A percentile compares a stretch with the other conserved stretches of the same genome.
Conservation (phyloP, 768 basidiomycete species). For the Suillus placidus region DNA sequence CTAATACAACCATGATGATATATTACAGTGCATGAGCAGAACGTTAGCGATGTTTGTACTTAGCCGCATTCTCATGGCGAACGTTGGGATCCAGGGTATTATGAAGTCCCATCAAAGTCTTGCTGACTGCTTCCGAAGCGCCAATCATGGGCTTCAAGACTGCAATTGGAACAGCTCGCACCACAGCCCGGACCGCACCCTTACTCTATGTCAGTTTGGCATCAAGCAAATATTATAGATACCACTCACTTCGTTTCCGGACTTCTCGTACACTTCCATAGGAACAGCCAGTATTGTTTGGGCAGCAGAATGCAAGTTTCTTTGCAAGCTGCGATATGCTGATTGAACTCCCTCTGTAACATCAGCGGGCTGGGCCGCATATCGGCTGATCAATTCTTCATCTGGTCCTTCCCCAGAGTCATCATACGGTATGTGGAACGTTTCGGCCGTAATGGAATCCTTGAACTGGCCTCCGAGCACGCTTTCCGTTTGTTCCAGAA, state of each 20-base stretch:
- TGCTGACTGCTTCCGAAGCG: slow-evolving; percentile 93
- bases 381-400: slow-evolving; percentile 77
- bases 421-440: slow-evolving; percentile 50
- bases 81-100: slow-evolving; percentile 90
- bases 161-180: slow-evolving; percentile 96
- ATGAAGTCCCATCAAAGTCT: slow-evolving; percentile 90
- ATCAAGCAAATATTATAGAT: neutral
- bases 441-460: slow-evolving; percentile 65
- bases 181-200: slow-evolving; percentile 92
- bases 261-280: slow-evolving; percentile 97
- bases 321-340: slow-evolving; percentile 87
- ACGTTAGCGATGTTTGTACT: slow-evolving; percentile 82
- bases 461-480: slow-evolving; percentile 83
- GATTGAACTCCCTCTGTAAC: slow-evolving; percentile 86
- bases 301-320: slow-evolving; percentile 89
- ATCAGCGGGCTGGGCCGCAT: slow-evolving; percentile 87
- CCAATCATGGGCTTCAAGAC: slow-evolving; percentile 99
- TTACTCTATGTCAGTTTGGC: slow-evolving; percentile 32
- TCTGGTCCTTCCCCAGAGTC: slow-evolving; percentile 38
- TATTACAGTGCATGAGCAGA: slow-evolving; percentile 25
- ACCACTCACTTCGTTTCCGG: slow-evolving; percentile 78
- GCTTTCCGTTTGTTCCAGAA: slow-evolving; percentile 91
- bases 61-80: slow-evolving; percentile 83
- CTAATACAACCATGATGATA: slow-evolving; percentile 12
- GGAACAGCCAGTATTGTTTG: slow-evolving; percentile 98